Percentiles rank a stretch among this genome's conserved stretches.
Conservation (phyloP, 768 basidiomycete genomes). For the Dacryopinax spathularia region DNA sequence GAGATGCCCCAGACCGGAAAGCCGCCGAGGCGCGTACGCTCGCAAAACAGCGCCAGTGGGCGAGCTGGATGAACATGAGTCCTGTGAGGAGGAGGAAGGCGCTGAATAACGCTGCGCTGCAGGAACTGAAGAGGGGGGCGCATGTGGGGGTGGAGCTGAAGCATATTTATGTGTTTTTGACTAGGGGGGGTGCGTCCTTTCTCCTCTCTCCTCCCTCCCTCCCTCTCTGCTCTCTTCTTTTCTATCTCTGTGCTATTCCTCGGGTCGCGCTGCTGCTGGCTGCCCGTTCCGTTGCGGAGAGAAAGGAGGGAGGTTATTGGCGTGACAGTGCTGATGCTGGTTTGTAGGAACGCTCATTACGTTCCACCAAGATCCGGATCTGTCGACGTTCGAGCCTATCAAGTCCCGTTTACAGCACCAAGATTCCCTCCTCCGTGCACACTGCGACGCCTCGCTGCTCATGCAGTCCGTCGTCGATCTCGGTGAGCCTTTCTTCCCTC, state of each 20-base stretch:
- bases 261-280: not conserved
- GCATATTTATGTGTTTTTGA: slow-evolving; percentile 55
- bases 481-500: slow-evolving; percentile 16
- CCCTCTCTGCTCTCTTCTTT: not conserved
- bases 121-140: slow-evolving; percentile 38
- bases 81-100: not conserved
- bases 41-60: slow-evolving; percentile 5
- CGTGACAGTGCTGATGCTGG: too few relatives aligned
- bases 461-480: slow-evolving; percentile 55
- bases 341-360: slow-evolving; percentile 59
- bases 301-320: too few relatives aligned
- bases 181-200: slow-evolving; percentile 39
- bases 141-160: slow-evolving; percentile 45
- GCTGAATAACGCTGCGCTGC: not conserved
- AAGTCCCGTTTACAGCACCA: slow-evolving; percentile 40
- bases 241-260: not conserved
- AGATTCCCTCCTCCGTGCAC: slow-evolving; percentile 46
- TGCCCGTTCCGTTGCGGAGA: too few relatives aligned
- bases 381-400: slow-evolving; percentile 41
- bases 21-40: slow-evolving; percentile 6
- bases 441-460: slow-evolving; percentile 53
- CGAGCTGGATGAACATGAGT: not conserved
- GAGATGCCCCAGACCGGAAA: slow-evolving; percentile 5
- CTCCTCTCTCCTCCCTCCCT: not conserved
- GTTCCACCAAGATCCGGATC: slow-evolving; percentile 34